Evolutionary conservation across 2,329 filamentous ascomycete genomes (phyloP).

Genomic region (Davidsoniella neocaledoniae): DNA sequence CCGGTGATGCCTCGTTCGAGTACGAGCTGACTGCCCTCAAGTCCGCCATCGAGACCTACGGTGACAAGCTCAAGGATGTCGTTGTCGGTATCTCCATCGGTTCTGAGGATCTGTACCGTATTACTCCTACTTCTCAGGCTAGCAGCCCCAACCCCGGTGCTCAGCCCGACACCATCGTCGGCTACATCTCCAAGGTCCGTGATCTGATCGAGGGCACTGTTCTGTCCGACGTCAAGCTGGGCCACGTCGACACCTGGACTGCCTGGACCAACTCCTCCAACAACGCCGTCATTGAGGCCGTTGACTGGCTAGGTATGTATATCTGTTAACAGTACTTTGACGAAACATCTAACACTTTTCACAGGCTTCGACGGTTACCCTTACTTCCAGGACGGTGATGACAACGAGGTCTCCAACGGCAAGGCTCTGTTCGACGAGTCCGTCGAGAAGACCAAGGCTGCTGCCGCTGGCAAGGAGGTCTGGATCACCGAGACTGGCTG

Average conservation of each 20-base stretch:
- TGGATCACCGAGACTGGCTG: constrained; percentile 86
- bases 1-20: constrained; percentile 41
- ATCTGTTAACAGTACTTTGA: background rate
- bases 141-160: constrained; percentile 47
- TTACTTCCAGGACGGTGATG: constrained; percentile 58
- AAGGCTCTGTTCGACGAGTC: constrained; percentile 53
- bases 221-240: constrained; percentile 42
- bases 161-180: constrained; percentile 42
- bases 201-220: constrained; percentile 44
- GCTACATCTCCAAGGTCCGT: constrained; percentile 55
- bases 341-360: background rate
- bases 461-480: constrained; percentile 49
- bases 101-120: constrained; percentile 73
- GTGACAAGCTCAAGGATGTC: constrained; percentile 43
- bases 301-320: constrained; percentile 51
- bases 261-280: constrained; percentile 60
- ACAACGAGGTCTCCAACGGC: constrained; percentile 48
- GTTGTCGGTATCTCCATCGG: constrained; percentile 76
- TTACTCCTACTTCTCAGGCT: constrained; percentile 50
- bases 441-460: constrained; percentile 39
- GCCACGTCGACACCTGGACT: constrained; percentile 85
- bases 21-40: constrained; percentile 62
- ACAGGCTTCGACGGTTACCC: constrained; percentile 62
- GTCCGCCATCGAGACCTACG: constrained; percentile 52
- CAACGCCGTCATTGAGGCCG: constrained; percentile 46